Percentiles rank a stretch among this genome's conserved stretches.
These are phyloP conservation scores for Lasiodiplodia theobromae DNA, from an alignment of 2,329 filamentous ascomycete genomes.

Conservation along the genomic window DNA sequence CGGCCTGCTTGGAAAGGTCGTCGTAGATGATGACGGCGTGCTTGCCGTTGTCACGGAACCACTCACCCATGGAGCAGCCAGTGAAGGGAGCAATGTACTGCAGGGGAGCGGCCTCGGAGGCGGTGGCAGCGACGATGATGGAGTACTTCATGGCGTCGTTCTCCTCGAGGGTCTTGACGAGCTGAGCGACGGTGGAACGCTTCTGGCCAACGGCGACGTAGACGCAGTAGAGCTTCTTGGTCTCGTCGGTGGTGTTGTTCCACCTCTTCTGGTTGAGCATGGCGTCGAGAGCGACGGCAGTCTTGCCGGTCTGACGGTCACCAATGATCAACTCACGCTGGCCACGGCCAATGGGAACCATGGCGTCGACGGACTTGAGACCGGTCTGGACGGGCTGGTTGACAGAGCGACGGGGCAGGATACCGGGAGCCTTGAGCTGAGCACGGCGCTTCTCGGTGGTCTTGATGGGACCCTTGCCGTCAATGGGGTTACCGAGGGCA, in stretches of 20 bases:
- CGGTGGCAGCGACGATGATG: slow-evolving; percentile 91
- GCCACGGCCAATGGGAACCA: slow-evolving; percentile 99
- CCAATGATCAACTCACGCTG: slow-evolving; percentile 99
- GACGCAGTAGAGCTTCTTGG: slow-evolving; percentile 99
- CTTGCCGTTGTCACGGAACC: slow-evolving; percentile 82
- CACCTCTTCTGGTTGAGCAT: slow-evolving; percentile 99
- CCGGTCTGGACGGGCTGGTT: slow-evolving; percentile 99
- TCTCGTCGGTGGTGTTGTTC: slow-evolving; percentile 87
- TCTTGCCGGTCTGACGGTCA: slow-evolving; percentile 99
- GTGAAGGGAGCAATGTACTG: slow-evolving; percentile 97
- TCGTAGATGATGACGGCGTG: slow-evolving; percentile 93
- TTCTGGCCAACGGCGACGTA: slow-evolving; percentile 99
- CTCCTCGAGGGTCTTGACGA: slow-evolving; percentile 99
- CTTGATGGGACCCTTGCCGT: slow-evolving; percentile 98
- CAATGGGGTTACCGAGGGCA: slow-evolving; percentile 98
- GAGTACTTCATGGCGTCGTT: slow-evolving; percentile 99
- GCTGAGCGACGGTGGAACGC: slow-evolving; percentile 98
- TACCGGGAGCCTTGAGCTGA: slow-evolving; percentile 98
- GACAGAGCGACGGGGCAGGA: slow-evolving; percentile 96
- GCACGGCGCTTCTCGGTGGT: slow-evolving; percentile 92
- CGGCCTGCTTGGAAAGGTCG: slow-evolving; percentile 97
- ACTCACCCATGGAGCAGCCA: slow-evolving; percentile 70
- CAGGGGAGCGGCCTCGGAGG: slow-evolving; percentile 93
- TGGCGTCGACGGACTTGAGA: slow-evolving; percentile 98
- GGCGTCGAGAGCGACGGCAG: slow-evolving; percentile 94